These are phyloP conservation scores for Ailanthus altissimus DNA, from an alignment of 345 rosid species.

Conservation along the genomic window DNA sequence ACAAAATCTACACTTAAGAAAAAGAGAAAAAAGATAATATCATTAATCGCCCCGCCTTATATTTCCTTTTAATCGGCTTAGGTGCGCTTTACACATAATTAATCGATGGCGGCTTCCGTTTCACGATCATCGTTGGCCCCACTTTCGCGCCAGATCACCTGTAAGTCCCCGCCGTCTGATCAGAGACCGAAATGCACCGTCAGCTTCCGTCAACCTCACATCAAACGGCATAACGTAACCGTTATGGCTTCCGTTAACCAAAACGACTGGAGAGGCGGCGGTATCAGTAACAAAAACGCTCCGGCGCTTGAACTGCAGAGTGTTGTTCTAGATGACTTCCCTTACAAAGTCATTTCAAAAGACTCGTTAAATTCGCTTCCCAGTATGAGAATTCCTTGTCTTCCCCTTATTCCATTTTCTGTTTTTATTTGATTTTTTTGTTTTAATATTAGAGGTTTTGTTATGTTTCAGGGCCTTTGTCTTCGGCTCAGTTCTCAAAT, in stretches of 20 bases:
- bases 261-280: slow-evolving; percentile 14
- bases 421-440: not conserved
- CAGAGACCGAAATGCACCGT: slow-evolving; percentile 11
- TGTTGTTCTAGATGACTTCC: slow-evolving; percentile 31
- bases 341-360: slow-evolving; percentile 24
- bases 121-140: slow-evolving; percentile 36
- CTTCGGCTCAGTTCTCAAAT: slow-evolving; percentile 51
- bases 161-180: slow-evolving; percentile 31
- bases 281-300: slow-evolving; percentile 19
- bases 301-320: slow-evolving; percentile 46
- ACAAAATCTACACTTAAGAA: no score
- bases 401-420: not conserved
- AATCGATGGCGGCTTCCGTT: slow-evolving; percentile 45
- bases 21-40: no score
- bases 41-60: not conserved
- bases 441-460: not conserved
- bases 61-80: not conserved
- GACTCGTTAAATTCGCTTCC: slow-evolving; percentile 57
- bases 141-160: slow-evolving; percentile 28
- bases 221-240: slow-evolving; percentile 29
- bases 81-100: not conserved
- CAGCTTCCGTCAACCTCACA: slow-evolving; percentile 17
- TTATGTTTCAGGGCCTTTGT: slow-evolving; percentile 63
- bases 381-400: slow-evolving; percentile 38
- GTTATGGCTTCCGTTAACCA: slow-evolving; percentile 31